These are phyloP conservation scores for Fusarium sp. DNA, from an alignment of 2,329 filamentous ascomycete species.

Conservation along the genomic window DNA sequence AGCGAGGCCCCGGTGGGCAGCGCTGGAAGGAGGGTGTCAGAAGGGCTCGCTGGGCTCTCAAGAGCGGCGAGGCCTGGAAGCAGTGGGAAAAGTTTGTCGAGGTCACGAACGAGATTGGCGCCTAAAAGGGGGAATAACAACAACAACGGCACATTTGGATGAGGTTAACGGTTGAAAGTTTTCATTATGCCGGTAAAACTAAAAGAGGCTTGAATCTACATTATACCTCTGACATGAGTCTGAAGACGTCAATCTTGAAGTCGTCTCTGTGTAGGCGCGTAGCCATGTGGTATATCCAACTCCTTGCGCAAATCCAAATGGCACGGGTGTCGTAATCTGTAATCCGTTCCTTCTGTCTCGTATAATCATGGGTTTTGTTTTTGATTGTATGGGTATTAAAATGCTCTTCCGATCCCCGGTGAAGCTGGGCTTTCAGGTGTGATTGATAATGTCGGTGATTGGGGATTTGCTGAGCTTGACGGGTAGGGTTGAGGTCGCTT, in stretches of 20 bases:
- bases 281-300: slow-evolving; percentile 23
- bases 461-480: slow-evolving; percentile 31
- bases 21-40: slow-evolving; percentile 96
- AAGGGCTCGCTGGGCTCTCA: slow-evolving; percentile 87
- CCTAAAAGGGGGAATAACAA: slow-evolving; percentile 10
- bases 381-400: slow-evolving; percentile 4
- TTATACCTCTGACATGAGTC: background rate
- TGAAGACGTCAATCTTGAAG: background rate
- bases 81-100: slow-evolving; percentile 88
- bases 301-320: slow-evolving; percentile 9
- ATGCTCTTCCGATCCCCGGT: slow-evolving; percentile 25
- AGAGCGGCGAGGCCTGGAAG: slow-evolving; percentile 86
- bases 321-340: slow-evolving; percentile 7
- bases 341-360: background rate
- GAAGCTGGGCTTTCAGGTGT: slow-evolving; percentile 18
- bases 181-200: slow-evolving; percentile 2
- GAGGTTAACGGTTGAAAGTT: background rate
- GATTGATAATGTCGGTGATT: slow-evolving; percentile 25
- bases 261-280: background rate
- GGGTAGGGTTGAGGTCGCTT: slow-evolving; percentile 22
- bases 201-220: slow-evolving; percentile 6
- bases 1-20: slow-evolving; percentile 85
- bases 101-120: slow-evolving; percentile 72
- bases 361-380: slow-evolving; percentile 2
- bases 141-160: background rate